These are phyloP conservation scores for Colletotrichum sp. DNA, from an alignment of 2,329 filamentous ascomycete genomes.

Conservation along the genomic window DNA sequence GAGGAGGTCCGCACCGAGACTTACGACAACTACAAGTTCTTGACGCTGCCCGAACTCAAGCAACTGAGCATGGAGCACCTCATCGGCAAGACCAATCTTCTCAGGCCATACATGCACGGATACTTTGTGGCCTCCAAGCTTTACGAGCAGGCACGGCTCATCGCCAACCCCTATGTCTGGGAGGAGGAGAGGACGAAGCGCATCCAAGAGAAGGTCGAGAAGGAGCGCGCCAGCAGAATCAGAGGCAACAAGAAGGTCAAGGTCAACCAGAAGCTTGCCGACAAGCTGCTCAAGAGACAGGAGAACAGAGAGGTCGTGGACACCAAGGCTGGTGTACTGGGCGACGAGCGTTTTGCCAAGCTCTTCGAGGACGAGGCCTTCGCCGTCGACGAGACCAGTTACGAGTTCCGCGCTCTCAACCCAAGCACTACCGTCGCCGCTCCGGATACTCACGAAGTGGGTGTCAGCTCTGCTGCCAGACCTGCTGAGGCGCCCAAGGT, in stretches of 20 bases:
- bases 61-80: conserved; percentile 87
- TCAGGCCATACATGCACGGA: conserved; percentile 98
- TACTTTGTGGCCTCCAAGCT: conserved; percentile 96
- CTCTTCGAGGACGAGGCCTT: conserved; percentile 96
- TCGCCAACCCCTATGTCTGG: conserved; percentile 92
- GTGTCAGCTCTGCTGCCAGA: conserved; percentile 9
- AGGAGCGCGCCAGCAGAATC: conserved; percentile 94
- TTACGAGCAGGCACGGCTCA: conserved; percentile 93
- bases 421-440: conserved; percentile 68
- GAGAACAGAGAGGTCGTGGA: conserved; percentile 65
- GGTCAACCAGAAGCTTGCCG: conserved; percentile 85
- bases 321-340: conserved; percentile 70
- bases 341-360: conserved; percentile 84
- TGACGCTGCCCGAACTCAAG: conserved; percentile 85
- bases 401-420: conserved; percentile 88
- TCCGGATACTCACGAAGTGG: conserved; percentile 21
- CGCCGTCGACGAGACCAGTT: conserved; percentile 84
- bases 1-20: conserved; percentile 80
- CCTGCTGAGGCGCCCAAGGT: conserved; percentile 1
- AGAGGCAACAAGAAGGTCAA: conserved; percentile 96
- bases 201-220: conserved; percentile 94
- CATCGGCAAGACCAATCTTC: conserved; percentile 85
- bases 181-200: conserved; percentile 91
- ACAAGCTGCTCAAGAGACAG: conserved; percentile 73
- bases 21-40: conserved; percentile 99